A percentile compares a stretch with the other conserved stretches of the same genome.
phyloP scores from a whole-genome alignment of 768 basidiomycete species.

The Heimioporus sp. region DNA sequence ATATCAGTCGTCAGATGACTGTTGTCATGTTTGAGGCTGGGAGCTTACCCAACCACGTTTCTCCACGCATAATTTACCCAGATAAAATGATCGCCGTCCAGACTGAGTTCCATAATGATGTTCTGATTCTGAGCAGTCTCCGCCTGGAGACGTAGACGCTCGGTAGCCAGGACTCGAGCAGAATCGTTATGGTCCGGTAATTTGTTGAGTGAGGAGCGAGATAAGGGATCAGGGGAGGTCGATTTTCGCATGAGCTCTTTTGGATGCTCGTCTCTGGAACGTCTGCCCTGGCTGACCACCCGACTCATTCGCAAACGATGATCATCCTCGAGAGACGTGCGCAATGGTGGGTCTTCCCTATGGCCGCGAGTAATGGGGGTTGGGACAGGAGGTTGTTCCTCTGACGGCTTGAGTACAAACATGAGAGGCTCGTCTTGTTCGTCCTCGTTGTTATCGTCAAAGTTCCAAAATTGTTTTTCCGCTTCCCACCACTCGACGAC shows the following conservation, averaged over 20 bases:
- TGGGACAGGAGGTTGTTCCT: conserved; percentile 47
- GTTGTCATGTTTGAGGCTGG: neutral
- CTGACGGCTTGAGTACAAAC: conserved; percentile 90
- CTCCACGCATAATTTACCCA: conserved; percentile 98
- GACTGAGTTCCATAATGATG: conserved; percentile 89
- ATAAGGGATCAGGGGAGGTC: conserved; percentile 34
- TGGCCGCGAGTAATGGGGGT: conserved; percentile 38
- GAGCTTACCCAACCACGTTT: conserved; percentile 81
- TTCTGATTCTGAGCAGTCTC: conserved; percentile 96
- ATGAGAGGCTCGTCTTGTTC: conserved; percentile 89
- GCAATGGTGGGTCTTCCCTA: conserved; percentile 38
- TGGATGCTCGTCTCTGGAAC: conserved; percentile 56
- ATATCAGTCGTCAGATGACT: conserved; percentile 12
- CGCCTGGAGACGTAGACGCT: conserved; percentile 84
- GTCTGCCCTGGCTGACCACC: conserved; percentile 50
- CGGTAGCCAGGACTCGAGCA: conserved; percentile 81
- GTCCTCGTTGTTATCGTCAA: conserved; percentile 87
- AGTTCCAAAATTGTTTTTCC: conserved; percentile 99
- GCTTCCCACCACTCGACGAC: conserved; percentile 99
- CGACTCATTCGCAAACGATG: conserved; percentile 46
- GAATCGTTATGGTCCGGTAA: conserved; percentile 64
- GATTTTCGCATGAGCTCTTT: conserved; percentile 45
- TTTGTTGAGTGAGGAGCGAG: conserved; percentile 40
- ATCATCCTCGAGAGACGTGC: conserved; percentile 31
- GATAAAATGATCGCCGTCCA: conserved; percentile 92